Base-by-base conservation (phyloP, 148 eudicot genomes). In the Dysphania ambrosioides region DNA sequence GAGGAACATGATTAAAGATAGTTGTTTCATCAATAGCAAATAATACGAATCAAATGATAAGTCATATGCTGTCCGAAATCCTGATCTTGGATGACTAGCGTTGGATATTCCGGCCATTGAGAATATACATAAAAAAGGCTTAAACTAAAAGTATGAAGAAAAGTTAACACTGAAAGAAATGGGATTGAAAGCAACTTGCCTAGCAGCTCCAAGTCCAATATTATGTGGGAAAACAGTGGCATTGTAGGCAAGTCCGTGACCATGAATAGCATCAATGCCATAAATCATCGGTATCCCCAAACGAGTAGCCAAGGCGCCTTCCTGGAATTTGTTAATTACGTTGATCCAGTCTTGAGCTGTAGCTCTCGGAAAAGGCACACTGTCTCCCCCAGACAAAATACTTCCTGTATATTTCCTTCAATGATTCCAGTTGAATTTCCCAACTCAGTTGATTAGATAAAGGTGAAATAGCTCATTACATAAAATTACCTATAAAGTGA, bases 251-350 rank as follows among this genome's bases (percentile, higher is more conserved):
- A 58, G 61, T 53, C 10, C 72, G 2, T 77, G 49, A 0, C 83
- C 83, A 81, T 81, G 83, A 68, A 81, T 78, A 4, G 83, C 83
- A 73, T 81, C 83, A 53, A 81, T 69, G 4, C 80, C 83, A 42
- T 72, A 81, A 18, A 81, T 61, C 75, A 77, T 81, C 24, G 83
- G 83, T 60, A 81, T 81, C 61, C 71, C 75, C 60, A 81, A 63
- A 31, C 83, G 78, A 32, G 72, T 77, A 15, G 80, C 60, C 61
- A 81, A 60, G 7, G 83, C 78, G 2, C 78, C 83, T 32, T 63
- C 53, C 24, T 81, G 83, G 34, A 67, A 77, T 26, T 27, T 24
- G 44, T 77, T 77, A 3, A 81, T 11, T 30, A 68, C 16, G 35
- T 58, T 34, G 5, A 77, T 69, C 83, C 83, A 81, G 40, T 81